Evolutionary conservation across 2,329 filamentous ascomycete genomes (phyloP).

Genomic region (Microcera coccophila): DNA sequence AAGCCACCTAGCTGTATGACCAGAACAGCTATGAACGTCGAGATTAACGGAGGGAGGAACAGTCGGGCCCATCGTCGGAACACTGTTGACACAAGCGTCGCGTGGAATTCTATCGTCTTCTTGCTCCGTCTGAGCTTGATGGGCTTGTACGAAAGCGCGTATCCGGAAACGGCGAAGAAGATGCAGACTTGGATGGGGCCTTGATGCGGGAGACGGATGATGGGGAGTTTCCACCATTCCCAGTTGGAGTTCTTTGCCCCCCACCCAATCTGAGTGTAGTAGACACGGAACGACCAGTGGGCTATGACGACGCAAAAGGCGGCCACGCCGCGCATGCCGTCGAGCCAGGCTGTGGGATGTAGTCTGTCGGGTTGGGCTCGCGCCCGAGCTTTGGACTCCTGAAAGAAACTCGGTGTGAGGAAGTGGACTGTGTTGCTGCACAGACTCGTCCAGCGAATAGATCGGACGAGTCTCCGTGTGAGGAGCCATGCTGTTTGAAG

Average conservation of each 20-base stretch:
- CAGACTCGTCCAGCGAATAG: background rate
- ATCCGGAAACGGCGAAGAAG: conserved; percentile 58
- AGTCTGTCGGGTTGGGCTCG: conserved; percentile 34
- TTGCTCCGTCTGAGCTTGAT: conserved; percentile 38
- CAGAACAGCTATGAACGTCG: conserved; percentile 42
- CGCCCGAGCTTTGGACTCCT: conserved; percentile 36
- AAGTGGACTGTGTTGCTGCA: background rate
- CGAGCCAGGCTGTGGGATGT: conserved; percentile 50
- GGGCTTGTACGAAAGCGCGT: conserved; percentile 50
- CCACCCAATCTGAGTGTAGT: conserved; percentile 45
- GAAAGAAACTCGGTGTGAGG: conserved; percentile 41
- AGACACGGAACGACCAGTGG: conserved; percentile 50
- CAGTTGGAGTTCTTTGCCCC: conserved; percentile 40
- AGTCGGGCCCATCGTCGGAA: conserved; percentile 49
- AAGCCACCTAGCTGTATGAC: conserved; percentile 42
- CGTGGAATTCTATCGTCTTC: conserved; percentile 33
- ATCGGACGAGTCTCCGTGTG: background rate
- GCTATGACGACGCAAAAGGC: conserved; percentile 52
- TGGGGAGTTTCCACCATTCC: conserved; percentile 45
- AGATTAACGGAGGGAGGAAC: conserved; percentile 45
- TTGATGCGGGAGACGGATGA: conserved; percentile 48
- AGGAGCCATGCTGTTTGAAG: too few species aligned
- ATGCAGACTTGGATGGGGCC: conserved; percentile 52
- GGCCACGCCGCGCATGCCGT: conserved; percentile 52
- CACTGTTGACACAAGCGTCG: conserved; percentile 43